Conservation (phyloP, 495 filamentous ascomycete species). For the Penicillium alfredii region DNA sequence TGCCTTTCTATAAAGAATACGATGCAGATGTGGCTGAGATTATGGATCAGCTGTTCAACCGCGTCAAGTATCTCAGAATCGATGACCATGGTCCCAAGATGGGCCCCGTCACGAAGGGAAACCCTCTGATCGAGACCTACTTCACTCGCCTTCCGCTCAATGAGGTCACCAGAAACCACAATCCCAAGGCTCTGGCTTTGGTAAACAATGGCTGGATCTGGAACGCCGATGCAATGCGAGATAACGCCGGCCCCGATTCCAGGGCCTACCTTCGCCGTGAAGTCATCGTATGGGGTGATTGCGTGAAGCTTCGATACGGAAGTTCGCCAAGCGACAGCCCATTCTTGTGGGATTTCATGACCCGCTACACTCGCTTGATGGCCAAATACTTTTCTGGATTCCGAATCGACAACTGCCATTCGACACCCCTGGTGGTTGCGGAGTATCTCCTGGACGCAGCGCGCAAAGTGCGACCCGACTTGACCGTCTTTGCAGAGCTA, state of each 20-base stretch:
- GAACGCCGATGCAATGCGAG: conserved; percentile 88
- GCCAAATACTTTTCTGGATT: conserved; percentile 94
- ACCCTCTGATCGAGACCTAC: conserved; percentile 88
- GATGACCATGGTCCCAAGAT: conserved; percentile 87
- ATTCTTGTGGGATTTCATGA: conserved; percentile 94
- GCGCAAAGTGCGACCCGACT: conserved; percentile 75
- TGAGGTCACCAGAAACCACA: conserved; percentile 69
- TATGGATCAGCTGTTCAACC: conserved; percentile 85
- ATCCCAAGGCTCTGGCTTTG: conserved; percentile 68
- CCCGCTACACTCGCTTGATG: conserved; percentile 83
- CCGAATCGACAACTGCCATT: conserved; percentile 98
- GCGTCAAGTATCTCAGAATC: conserved; percentile 85
- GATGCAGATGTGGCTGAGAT: conserved; percentile 76
- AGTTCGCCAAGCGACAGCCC: conserved; percentile 75
- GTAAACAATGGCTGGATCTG: conserved; percentile 99
- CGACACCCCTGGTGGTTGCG: conserved; percentile 86
- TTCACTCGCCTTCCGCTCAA: conserved; percentile 88
- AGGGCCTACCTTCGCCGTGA: conserved; percentile 87
- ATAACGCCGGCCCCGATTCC: conserved; percentile 86
- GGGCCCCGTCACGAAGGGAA: conserved; percentile 68
- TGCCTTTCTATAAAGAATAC: conserved; percentile 85
- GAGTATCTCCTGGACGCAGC: conserved; percentile 93
- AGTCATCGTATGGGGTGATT: conserved; percentile 98
- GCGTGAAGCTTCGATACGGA: conserved; percentile 94
- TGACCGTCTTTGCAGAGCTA: conserved; percentile 91